phyloP scores from a whole-genome alignment of 208 protist species.

The Leishmania mexicana region DNA sequence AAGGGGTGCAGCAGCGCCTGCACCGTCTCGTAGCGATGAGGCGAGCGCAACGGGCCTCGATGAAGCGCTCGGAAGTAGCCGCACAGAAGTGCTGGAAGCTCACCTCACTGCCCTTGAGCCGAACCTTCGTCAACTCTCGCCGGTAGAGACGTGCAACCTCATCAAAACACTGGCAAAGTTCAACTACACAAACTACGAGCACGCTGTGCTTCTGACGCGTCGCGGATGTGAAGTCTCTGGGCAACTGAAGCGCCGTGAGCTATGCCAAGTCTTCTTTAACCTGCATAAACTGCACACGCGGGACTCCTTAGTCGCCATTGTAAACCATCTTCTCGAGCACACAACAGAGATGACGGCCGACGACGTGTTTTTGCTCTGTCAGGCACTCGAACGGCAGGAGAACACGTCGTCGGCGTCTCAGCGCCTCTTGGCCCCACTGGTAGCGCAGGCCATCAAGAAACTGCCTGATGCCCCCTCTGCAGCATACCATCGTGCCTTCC shows the following conservation, averaged over 20 bases:
- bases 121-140: constrained; percentile 58
- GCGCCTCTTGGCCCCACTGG: constrained; percentile 48
- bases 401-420: constrained; percentile 63
- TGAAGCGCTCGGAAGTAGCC: constrained; percentile 27
- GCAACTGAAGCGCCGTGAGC: constrained; percentile 42
- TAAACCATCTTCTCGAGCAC: constrained; percentile 56
- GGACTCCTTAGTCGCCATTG: constrained; percentile 79
- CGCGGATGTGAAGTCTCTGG: constrained; percentile 76
- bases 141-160: constrained; percentile 44
- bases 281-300: constrained; percentile 71
- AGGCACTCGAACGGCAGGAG: constrained; percentile 64
- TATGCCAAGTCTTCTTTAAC: constrained; percentile 77
- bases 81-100: constrained; percentile 30
- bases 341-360: constrained; percentile 43
- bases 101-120: constrained; percentile 56
- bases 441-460: constrained; percentile 39
- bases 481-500: constrained; percentile 64
- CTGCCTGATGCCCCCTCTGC: constrained; percentile 38
- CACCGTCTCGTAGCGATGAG: not conserved
- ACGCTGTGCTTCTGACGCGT: constrained; percentile 63
- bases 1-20: not conserved
- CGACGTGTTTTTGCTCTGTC: constrained; percentile 58
- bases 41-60: constrained; percentile 3
- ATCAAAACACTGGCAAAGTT: constrained; percentile 58
- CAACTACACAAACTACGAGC: constrained; percentile 75